Conservation (phyloP, 176 grass and related monocot genomes). For the Rhynchospora pubera region DNA sequence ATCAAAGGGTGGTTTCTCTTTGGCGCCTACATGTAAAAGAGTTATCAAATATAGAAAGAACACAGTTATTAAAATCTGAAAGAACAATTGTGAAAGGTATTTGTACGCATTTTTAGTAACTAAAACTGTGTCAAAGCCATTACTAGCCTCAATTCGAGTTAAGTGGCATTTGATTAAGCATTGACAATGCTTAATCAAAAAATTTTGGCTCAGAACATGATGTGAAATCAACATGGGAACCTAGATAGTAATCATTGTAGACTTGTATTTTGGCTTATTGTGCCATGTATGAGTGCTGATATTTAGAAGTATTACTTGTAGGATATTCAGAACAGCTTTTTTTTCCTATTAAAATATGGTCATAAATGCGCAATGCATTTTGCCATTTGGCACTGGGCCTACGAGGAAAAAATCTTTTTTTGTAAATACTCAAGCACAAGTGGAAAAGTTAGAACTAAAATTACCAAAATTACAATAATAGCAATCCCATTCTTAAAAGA, state of each 20-base stretch:
- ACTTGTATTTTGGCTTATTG: neutral
- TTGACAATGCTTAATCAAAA: too few species aligned
- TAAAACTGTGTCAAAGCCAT: neutral
- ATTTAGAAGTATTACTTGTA: neutral
- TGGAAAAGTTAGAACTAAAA: neutral
- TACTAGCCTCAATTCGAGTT: neutral
- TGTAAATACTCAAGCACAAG: neutral
- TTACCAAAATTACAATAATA: neutral
- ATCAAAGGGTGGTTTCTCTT: slow-evolving; percentile 95
- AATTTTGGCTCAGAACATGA: too few species aligned
- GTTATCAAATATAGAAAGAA: neutral
- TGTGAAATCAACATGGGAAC: too few species aligned
- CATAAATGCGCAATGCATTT: neutral
- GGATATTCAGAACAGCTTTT: neutral
- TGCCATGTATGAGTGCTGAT: neutral
- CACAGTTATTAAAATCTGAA: neutral
- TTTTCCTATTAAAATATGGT: neutral
- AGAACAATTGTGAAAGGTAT: neutral
- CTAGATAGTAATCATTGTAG: neutral
- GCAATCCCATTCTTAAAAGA: neutral
- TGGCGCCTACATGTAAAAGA: slow-evolving; percentile 47
- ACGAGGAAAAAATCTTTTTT: neutral
- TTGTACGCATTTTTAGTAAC: neutral
- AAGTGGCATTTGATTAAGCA: too few species aligned
- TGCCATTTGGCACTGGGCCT: neutral